These are phyloP conservation scores for Backusella sp. DNA, from an alignment of 192 early-diverging fungal genomes.

Conservation along the genomic window DNA sequence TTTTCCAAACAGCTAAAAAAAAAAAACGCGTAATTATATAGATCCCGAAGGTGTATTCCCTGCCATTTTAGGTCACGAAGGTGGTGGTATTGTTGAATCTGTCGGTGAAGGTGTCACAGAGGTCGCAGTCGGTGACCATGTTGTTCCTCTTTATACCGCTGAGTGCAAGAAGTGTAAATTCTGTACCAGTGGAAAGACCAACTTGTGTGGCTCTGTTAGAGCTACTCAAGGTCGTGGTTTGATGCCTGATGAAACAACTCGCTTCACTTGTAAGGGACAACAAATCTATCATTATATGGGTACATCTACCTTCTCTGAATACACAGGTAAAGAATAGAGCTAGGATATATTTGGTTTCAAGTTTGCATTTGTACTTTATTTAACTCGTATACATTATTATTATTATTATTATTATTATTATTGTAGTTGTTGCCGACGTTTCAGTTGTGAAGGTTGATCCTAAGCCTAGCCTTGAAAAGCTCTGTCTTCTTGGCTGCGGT, in stretches of 20 bases:
- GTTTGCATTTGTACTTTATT: neutral
- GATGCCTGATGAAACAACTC: slow-evolving; percentile 93
- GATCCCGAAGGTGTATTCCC: slow-evolving; percentile 90
- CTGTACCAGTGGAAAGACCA: slow-evolving; percentile 96
- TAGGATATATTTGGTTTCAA: neutral
- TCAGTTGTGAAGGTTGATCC: slow-evolving; percentile 87
- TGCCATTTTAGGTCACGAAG: slow-evolving; percentile 93
- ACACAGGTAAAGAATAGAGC: slow-evolving; percentile 59
- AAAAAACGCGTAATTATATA: slow-evolving; percentile 24
- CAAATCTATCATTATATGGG: slow-evolving; percentile 95
- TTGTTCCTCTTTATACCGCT: slow-evolving; percentile 89
- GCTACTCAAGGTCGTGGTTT: slow-evolving; percentile 90
- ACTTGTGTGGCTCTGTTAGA: slow-evolving; percentile 89
- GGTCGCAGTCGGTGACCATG: slow-evolving; percentile 90
- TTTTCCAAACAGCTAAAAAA: neutral
- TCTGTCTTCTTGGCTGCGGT: slow-evolving; percentile 94
- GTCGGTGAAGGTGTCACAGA: slow-evolving; percentile 94
- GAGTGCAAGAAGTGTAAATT: slow-evolving; percentile 97
- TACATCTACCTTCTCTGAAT: slow-evolving; percentile 92
- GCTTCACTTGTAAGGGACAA: slow-evolving; percentile 92
- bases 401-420: neutral
- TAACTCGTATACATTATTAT: neutral
- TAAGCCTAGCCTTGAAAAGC: slow-evolving; percentile 75
- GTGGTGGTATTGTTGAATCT: slow-evolving; percentile 93
- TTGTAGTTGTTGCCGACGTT: slow-evolving; percentile 79